These are phyloP conservation scores for Moringa oleifera DNA, from an alignment of 345 rosid genomes.

Conservation along the genomic window DNA sequence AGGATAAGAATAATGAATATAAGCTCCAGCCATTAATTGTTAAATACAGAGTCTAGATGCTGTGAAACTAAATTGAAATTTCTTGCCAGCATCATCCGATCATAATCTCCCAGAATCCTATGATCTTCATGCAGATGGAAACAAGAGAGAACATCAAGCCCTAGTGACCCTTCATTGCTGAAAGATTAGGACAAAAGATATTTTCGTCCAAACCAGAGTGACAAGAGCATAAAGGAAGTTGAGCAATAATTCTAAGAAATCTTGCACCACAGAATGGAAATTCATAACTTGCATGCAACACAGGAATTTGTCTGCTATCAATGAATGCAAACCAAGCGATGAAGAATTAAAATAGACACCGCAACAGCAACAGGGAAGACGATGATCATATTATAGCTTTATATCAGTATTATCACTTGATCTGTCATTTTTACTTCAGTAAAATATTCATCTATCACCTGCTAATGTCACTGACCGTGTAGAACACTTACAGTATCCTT, in stretches of 20 bases:
- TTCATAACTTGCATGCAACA: no score
- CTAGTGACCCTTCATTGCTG: no score
- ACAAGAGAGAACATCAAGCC: neutral
- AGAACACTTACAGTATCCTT: neutral
- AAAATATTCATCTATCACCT: neutral
- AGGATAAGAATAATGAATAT: slow-evolving; percentile 12
- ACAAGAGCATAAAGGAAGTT: neutral
- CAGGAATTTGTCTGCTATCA: neutral
- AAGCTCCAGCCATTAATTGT: neutral
- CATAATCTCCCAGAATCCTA: neutral
- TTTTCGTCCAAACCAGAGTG: neutral
- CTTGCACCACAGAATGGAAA: no score
- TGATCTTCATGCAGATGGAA: neutral
- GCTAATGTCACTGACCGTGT: neutral
- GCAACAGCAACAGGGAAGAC: no score
- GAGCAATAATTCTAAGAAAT: neutral
- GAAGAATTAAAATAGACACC: neutral
- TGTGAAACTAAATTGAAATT: no score
- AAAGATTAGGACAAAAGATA: neutral
- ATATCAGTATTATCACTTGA: no score
- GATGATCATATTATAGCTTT: no score
- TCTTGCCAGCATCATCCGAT: neutral
- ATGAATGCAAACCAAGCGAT: neutral
- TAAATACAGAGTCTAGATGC: neutral
- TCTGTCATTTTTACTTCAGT: neutral